Evolutionary conservation across 169 alveolate species (phyloP), one percentile per base, ranked within the genome.

Genomic region (Plasmodium gonderi): DNA sequence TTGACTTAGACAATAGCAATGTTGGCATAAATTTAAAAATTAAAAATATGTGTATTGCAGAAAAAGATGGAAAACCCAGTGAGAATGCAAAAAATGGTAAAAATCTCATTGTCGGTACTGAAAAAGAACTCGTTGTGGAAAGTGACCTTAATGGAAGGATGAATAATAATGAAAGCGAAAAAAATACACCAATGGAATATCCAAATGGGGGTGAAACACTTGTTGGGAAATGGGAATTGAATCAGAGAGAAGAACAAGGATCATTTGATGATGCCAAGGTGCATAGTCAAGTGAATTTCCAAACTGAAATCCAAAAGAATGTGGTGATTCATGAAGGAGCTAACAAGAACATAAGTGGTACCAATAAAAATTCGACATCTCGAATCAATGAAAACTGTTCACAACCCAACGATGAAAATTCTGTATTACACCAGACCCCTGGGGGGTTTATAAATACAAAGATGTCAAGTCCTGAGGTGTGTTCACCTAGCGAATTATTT

Each of bases 1-100:
- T 31, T 0, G 92, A 82, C 17, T 29, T 82, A 26, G 92, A 82
- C 60, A 82, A 82, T 67, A 82, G 92, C 64, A 82, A 82, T 33
- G 82, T 82, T 20, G 92, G 92, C 0, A 82, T 82, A 3, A 82
- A 82, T 49, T 82, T 82, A 36, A 82, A 82, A 69, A 68, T 82
- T 60, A 82, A 82, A 82, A 82, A 82, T 69, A 45, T 82, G 81
- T 44, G 76, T 14, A 44, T 82, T 31, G 36, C 67, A 14, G 79
- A 64, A 14, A 42, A 38, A 4, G 12, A 68, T 17, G 82, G 64
- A 40, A 69, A 65, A 38, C n/a, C n/a, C n/a, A n/a, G n/a, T n/a
- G n/a, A n/a, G n/a, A n/a, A n/a, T n/a, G n/a, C n/a, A 67, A 67
- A 17, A 67, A 67, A 29, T 26, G 11, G n/a, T 3, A 20, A 67